Conservation (phyloP, 163 green algal species). For the Chlorella variabilis region DNA sequence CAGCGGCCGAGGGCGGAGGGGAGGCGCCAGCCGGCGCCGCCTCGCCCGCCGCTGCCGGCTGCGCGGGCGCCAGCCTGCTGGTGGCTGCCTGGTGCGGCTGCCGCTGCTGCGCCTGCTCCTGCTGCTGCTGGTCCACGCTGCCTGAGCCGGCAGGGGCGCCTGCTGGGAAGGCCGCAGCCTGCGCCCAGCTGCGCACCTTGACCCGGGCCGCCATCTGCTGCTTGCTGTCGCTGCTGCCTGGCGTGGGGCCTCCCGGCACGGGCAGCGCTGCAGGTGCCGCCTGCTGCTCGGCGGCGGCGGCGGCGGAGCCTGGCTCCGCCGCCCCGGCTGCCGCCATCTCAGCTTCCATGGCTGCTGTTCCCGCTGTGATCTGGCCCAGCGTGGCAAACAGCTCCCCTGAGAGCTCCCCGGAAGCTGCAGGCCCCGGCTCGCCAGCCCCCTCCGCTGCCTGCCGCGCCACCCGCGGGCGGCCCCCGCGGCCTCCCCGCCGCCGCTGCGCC, state of each 20-base stretch:
- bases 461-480: not conserved
- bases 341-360: not conserved
- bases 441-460: not conserved
- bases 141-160: not conserved
- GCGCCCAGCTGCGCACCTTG: too few relatives aligned
- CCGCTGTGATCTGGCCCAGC: too few relatives aligned
- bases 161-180: too few relatives aligned
- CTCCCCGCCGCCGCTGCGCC: not conserved
- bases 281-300: too few relatives aligned
- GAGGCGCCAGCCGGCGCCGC: not conserved
- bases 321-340: too few relatives aligned
- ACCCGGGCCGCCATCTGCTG: not conserved
- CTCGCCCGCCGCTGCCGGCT: not conserved
- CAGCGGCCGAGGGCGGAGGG: too few relatives aligned
- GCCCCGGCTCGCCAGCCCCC: not conserved
- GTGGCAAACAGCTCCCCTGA: not conserved
- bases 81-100: not conserved
- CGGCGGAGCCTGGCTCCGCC: too few relatives aligned
- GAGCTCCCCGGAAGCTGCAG: not conserved
- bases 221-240: not conserved
- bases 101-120: not conserved
- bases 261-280: too few relatives aligned
- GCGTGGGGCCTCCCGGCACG: too few relatives aligned
- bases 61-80: too few relatives aligned
- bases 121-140: not conserved